Conservation (phyloP, 306 rosid genomes). For the Vigna nakashimae region DNA sequence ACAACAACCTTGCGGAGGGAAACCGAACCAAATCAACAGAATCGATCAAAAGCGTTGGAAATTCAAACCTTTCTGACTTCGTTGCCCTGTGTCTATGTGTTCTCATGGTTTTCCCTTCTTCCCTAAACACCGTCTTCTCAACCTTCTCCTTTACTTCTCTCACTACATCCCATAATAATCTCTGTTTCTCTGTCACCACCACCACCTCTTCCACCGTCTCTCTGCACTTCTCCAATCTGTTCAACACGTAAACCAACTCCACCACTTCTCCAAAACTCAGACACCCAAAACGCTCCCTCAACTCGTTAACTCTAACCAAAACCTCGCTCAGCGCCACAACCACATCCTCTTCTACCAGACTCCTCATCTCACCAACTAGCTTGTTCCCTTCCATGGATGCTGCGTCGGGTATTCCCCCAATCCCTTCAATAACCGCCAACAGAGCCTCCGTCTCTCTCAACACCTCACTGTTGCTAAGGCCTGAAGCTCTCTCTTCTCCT, state of each 20-base stretch:
- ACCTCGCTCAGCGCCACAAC: constrained; percentile 44
- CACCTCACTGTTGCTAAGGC: constrained; percentile 49
- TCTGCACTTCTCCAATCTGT: constrained; percentile 57
- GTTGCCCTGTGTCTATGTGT: constrained; percentile 30
- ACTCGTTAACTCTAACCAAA: constrained; percentile 54
- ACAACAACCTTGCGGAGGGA: constrained; percentile 53
- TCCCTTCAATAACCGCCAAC: constrained; percentile 50
- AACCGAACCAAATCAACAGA: constrained; percentile 45
- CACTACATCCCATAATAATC: constrained; percentile 49
- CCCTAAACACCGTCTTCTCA: constrained; percentile 27
- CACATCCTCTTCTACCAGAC: constrained; percentile 60
- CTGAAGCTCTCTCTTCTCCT: constrained; percentile 47
- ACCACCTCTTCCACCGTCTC: constrained; percentile 32
- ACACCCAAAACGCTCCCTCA: constrained; percentile 53
- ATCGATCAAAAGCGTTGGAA: neutral
- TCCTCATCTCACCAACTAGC: constrained; percentile 50
- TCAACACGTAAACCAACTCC: constrained; percentile 61
- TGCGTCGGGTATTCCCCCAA: constrained; percentile 45
- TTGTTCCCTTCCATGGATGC: constrained; percentile 24
- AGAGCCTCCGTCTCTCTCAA: constrained; percentile 56
- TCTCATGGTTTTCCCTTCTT: constrained; percentile 27
- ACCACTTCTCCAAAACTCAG: constrained; percentile 66
- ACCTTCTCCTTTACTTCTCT: constrained; percentile 50
- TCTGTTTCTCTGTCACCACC: neutral
- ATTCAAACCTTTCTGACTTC: constrained; percentile 57